These are phyloP conservation scores for Apiotrichum sp. DNA, from an alignment of 1,284 basidiomycete species.

Conservation along the genomic window DNA sequence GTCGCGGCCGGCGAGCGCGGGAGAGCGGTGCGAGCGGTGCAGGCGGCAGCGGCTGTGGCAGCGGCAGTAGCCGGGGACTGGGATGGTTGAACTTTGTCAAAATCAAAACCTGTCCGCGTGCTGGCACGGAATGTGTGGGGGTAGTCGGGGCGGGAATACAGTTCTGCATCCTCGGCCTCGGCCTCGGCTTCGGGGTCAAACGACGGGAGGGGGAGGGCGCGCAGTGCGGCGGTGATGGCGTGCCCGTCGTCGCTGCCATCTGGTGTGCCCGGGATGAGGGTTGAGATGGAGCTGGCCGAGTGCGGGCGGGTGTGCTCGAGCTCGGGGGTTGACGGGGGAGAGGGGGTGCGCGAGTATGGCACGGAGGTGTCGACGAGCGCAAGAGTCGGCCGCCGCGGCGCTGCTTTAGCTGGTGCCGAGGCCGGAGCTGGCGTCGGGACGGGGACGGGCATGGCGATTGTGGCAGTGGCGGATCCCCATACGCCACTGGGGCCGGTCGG, in stretches of 20 bases:
- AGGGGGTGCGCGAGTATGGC: no score
- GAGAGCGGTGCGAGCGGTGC: no score
- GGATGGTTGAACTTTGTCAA: no score
- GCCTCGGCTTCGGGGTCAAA: background rate
- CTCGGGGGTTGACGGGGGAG: background rate
- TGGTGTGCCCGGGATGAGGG: background rate
- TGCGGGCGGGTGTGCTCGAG: background rate
- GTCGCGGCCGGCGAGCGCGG: no score
- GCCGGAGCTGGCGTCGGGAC: background rate
- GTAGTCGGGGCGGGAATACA: no score
- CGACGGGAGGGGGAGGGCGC: background rate
- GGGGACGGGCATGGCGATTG: background rate
- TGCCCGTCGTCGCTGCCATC: conserved; percentile 1
- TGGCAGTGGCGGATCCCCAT: background rate
- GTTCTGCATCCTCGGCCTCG: background rate
- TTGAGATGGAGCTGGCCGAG: background rate
- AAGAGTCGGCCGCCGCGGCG: no score
- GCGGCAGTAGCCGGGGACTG: no score
- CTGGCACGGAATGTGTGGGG: no score
- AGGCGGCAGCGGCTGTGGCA: no score
- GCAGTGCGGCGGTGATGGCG: background rate
- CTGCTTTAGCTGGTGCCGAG: background rate
- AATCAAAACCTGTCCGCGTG: no score
- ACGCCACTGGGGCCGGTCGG: background rate
- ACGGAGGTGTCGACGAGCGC: no score